phyloP scores from a whole-genome alignment of 345 rosid species.

The Erucastrum elatum region DNA sequence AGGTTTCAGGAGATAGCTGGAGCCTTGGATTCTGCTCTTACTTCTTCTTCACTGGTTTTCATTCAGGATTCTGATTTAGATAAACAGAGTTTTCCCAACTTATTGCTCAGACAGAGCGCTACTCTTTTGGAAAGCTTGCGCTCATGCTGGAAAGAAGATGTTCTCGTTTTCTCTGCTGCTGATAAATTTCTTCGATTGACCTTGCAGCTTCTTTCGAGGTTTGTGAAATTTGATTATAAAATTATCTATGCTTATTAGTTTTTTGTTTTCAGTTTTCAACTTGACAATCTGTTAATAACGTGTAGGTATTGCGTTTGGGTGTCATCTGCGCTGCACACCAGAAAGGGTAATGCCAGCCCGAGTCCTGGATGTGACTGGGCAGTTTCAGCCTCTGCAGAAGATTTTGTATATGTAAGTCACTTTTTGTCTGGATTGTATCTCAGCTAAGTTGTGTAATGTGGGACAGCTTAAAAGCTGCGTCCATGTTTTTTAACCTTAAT shows the following conservation, averaged over 20 bases:
- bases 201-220: slow-evolving; percentile 94
- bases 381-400: slow-evolving; percentile 69
- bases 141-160: slow-evolving; percentile 94
- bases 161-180: slow-evolving; percentile 80
- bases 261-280: background rate
- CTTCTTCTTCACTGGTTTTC: slow-evolving; percentile 60
- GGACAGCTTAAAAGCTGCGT: slow-evolving; percentile 1
- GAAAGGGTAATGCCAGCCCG: slow-evolving; percentile 54
- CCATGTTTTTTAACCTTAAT: background rate
- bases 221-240: slow-evolving; percentile 21
- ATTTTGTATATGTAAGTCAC: slow-evolving; percentile 71
- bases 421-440: no score
- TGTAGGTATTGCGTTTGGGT: slow-evolving; percentile 83
- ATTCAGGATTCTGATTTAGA: slow-evolving; percentile 55
- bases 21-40: slow-evolving; percentile 77
- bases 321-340: slow-evolving; percentile 73
- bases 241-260: background rate
- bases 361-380: slow-evolving; percentile 90
- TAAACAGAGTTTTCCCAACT: slow-evolving; percentile 39
- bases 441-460: slow-evolving; percentile 11
- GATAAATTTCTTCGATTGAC: slow-evolving; percentile 98
- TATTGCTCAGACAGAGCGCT: slow-evolving; percentile 74
- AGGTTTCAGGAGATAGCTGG: slow-evolving; percentile 99
- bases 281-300: slow-evolving; percentile 3
- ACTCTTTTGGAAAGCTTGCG: slow-evolving; percentile 82